Conservation (phyloP, 305 asterid genomes). For the Fraxinus albicans region DNA sequence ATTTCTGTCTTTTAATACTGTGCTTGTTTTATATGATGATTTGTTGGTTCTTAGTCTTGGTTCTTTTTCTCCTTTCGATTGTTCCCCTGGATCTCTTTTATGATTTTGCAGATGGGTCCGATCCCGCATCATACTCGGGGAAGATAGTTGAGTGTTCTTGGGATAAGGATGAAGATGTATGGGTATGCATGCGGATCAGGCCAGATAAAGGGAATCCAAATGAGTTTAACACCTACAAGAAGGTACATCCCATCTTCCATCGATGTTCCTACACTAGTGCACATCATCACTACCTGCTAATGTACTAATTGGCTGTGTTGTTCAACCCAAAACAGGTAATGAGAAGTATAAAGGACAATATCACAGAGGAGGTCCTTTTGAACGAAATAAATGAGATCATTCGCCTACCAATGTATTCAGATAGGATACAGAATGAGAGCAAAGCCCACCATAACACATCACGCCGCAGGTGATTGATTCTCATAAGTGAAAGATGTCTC, state of each 20-base stretch:
- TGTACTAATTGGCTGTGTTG: background rate
- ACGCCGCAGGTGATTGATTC: slow-evolving; percentile 55
- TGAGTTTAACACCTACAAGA: slow-evolving; percentile 82
- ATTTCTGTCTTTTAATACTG: background rate
- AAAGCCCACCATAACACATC: slow-evolving; percentile 52
- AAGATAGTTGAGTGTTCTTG: slow-evolving; percentile 94
- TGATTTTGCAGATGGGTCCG: slow-evolving; percentile 56
- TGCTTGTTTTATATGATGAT: background rate
- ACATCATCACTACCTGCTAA: background rate
- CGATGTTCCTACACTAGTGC: background rate
- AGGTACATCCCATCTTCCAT: slow-evolving; percentile 46
- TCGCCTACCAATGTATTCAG: slow-evolving; percentile 91
- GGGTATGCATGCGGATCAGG: slow-evolving; percentile 92
- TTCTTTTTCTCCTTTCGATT: background rate
- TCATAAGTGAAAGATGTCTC: background rate
- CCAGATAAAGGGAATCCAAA: slow-evolving; percentile 88
- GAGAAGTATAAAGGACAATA: slow-evolving; percentile 92
- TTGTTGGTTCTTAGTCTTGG: slow-evolving; percentile 1
- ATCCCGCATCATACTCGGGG: slow-evolving; percentile 61
- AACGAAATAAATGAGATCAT: slow-evolving; percentile 76
- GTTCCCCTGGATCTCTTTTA: background rate
- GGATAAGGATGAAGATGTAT: slow-evolving; percentile 60
- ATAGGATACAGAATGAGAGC: slow-evolving; percentile 82
- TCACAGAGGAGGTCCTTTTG: slow-evolving; percentile 79
- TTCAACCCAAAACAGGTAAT: slow-evolving; percentile 57